Evolutionary conservation across 805 yeast genomes (phyloP), one percentile per base, ranked within the genome.

Genomic region (Lachancea meyersii): DNA sequence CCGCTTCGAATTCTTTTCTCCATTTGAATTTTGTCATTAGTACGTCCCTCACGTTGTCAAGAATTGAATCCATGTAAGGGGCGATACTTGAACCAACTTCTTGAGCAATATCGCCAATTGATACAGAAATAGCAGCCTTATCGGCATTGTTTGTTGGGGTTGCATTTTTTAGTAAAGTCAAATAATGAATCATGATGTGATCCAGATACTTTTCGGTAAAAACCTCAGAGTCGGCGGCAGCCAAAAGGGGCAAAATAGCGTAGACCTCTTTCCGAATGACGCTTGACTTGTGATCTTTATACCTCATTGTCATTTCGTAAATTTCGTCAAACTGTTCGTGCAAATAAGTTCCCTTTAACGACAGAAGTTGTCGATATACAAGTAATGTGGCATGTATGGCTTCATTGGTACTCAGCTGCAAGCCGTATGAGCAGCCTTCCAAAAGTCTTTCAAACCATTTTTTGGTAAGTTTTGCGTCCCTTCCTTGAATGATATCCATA

Each of bases 191-290:
- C 64, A 88, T 71, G 2, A 93, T 80, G 47, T 82, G 73, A 60
- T 86, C 95, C 63, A 91, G 71, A 57, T 86, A 89, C 57, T 78
- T 77, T 49, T 81, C 84, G 7, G 86, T 85, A 65, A 93, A 93
- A 38, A 79, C 64, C 27, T 74, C 76, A 1, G 87, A 78, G 51
- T 86, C 82, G 51, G 83, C 89, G 31, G 77, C 73, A 37, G 97
- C 95, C 24, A 93, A 64, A 18, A 83, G 72, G 0, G 98, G 96
- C 47, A 91, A 70, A 38, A 89, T 81, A 33, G 78, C 77, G 9
- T 94, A 78, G n/a, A 91, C 81, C 51, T 91, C 96, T 45, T 80
- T 81, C 48, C 96, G 73, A 13, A 93, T 81, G 4, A 85, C 76
- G 17, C 77, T 66, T 38, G 83, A 77, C 55, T 83, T 83, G 63